Base-by-base conservation (phyloP, 2,329 filamentous ascomycete species). In the Trichoderma sp. region DNA sequence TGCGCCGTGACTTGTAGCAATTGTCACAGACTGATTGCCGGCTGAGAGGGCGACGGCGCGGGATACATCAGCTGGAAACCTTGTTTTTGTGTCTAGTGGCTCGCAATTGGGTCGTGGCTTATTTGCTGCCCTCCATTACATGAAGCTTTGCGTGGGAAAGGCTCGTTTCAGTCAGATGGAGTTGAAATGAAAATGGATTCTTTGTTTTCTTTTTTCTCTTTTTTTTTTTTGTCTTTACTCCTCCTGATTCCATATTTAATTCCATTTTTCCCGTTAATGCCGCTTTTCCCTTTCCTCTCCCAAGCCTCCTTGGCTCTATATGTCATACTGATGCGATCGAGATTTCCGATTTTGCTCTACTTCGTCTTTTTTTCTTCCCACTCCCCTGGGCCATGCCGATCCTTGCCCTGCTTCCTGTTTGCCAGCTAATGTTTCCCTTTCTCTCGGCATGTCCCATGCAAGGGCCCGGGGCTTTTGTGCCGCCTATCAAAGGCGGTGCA, bases 371-470 rank as follows among this genome's bases (percentile, higher is more conserved):
- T 6, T 49, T 14, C n/a, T 29, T 14, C 40, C 7, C 19, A n/a
- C 40, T 2, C 40, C 40, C 40, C 31, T 58, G 31, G 21, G 2
- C 55, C 16, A 35, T 14, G 57, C 35, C 57, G 57, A 60, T 60
- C 57, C 21, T 27, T 60, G 14, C n/a, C 21, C 31, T 24, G 63
- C 37, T 43, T 33, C n/a, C 24, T 58, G 37, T 66, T 49, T 66
- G 53, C 55, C 55, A 33, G 40, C 19, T 43, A 35, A 14, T 35
- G 33, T 35, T 35, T 35, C 11, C 31, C 31, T 3, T 31, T 21
- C 31, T 59, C 55, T 66, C 63, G 63, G 63, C 13, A 66, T 35
- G 14, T n/a, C 53, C 55, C 63, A 68, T 68, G 65, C 65, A 68
- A 68, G 65, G 65, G 61, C 57, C 65, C 65, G 57, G 52, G 43